Base-by-base conservation (phyloP, 2,329 filamentous ascomycete species). In the Epichloe coenophiala region DNA sequence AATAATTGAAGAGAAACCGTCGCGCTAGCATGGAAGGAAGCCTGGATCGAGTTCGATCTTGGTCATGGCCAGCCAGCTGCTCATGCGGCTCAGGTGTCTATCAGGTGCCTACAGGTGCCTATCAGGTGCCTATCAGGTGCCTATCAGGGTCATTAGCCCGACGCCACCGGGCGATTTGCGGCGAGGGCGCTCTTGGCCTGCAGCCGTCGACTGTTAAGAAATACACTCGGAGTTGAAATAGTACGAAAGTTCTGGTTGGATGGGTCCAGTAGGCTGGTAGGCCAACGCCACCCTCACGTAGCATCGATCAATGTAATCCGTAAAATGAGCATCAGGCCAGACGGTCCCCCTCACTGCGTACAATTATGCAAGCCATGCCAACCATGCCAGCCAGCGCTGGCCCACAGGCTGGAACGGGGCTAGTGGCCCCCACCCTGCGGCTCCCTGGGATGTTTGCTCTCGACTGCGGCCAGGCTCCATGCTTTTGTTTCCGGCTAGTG, bases 141-240 rank as follows among this genome's bases (percentile, higher is more conserved):
- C 15, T 12, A 7, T 17, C 38, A 17, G 38, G 38, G 8, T 9
- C 11, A 15, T 19, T 6, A 41, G 37, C 37, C 46, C 13, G 23
- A 48, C 46, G 46, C 46, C 46, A 48, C 45, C 35, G 36, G 45
- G 19, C 46, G 23, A 48, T 48, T 6, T 21, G 27, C 46, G 46
- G 46, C 46, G 46, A 41, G n/a, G 46, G 46, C 37, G 36, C 12
- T 47, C 46, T 48, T 48, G 46, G 37, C 21, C 27, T 40, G 37
- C 46, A 48, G 46, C 15, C 17, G 27, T 41, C 39, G 21, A 19
- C 21, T 19, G 9, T 9, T 9, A 1, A 31, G 7, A 31, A 31
- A 31, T 9, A 9, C 27, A 31, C 27, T 9, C 1, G 1, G 27
- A 9, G 27, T 31, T 31, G 7, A 31, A 4, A 31, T 31, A 31